Evolutionary conservation across 2,329 filamentous ascomycete genomes (phyloP).

Genomic region (Diaporthe eres): DNA sequence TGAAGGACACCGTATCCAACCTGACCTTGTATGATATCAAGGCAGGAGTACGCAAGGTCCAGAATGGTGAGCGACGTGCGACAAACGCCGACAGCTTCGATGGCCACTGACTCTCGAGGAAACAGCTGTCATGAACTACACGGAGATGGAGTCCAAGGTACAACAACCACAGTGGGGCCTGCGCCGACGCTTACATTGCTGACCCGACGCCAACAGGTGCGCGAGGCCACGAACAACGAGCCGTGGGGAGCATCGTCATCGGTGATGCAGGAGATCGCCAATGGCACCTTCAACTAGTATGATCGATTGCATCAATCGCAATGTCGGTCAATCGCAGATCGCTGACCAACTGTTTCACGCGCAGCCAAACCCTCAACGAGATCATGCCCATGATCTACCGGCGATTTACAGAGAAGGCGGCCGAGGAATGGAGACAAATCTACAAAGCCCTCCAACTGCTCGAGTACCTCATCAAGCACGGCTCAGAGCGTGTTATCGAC

Average conservation of each 20-base stretch:
- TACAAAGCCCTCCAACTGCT: slow-evolving; percentile 98
- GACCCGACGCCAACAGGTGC: slow-evolving; percentile 71
- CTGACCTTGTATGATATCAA: slow-evolving; percentile 96
- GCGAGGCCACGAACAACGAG: slow-evolving; percentile 99
- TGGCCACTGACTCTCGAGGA: slow-evolving; percentile 22
- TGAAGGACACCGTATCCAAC: slow-evolving; percentile 91
- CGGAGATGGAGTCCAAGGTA: slow-evolving; percentile 87
- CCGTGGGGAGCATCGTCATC: slow-evolving; percentile 92
- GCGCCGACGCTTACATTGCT: slow-evolving; percentile 42
- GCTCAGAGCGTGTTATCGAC: slow-evolving; percentile 96
- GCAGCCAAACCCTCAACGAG: slow-evolving; percentile 94
- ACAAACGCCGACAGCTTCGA: not conserved
- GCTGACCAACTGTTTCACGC: slow-evolving; percentile 36
- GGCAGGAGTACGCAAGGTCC: slow-evolving; percentile 92
- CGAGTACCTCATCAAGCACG: slow-evolving; percentile 96
- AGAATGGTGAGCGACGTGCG: slow-evolving; percentile 82
- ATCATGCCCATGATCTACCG: slow-evolving; percentile 99
- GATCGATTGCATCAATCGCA: slow-evolving; percentile 52
- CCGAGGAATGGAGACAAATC: slow-evolving; percentile 99
- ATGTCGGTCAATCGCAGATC: not conserved
- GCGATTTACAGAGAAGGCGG: slow-evolving; percentile 97
- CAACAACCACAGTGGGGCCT: slow-evolving; percentile 28
- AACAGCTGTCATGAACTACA: slow-evolving; percentile 96
- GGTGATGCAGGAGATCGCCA: slow-evolving; percentile 97
- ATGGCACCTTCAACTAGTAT: slow-evolving; percentile 98